phyloP scores from a whole-genome alignment of 2,329 filamentous ascomycete genomes.

The Claviceps digitariae region DNA sequence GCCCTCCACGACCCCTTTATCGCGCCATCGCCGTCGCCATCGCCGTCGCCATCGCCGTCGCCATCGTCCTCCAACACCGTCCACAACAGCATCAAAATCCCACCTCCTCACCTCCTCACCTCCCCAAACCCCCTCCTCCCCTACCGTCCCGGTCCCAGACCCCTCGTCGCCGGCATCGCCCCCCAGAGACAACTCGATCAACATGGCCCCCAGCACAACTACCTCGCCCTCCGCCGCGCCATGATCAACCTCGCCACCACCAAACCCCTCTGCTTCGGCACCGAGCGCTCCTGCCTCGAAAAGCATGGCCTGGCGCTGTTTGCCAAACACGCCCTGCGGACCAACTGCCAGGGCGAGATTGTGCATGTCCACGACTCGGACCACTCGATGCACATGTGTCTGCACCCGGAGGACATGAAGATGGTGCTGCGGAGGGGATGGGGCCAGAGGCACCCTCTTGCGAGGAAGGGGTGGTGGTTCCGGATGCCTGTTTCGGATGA shows the following conservation, averaged over 20 bases:
- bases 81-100: conserved; percentile 33
- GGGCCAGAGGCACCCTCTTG: conserved; percentile 59
- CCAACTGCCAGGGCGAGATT: conserved; percentile 67
- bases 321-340: conserved; percentile 48
- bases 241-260: conserved; percentile 36
- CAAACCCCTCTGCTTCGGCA: conserved; percentile 37
- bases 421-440: conserved; percentile 62
- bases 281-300: conserved; percentile 63
- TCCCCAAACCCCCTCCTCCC: conserved; percentile 13
- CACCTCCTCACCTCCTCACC: conserved; percentile 19
- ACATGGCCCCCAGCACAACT: conserved; percentile 38
- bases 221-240: conserved; percentile 37
- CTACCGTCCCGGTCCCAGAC: conserved; percentile 48
- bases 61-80: conserved; percentile 31
- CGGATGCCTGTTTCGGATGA: conserved; percentile 56
- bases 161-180: conserved; percentile 59
- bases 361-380: conserved; percentile 69
- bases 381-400: conserved; percentile 62
- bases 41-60: conserved; percentile 39
- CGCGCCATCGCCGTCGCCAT: conserved; percentile 38
- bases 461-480: conserved; percentile 48
- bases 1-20: conserved; percentile 56
- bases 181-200: conserved; percentile 71
- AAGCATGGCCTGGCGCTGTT: conserved; percentile 72
- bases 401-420: conserved; percentile 66